phyloP scores from a whole-genome alignment of 139 green algal genomes.

The Tetradesmus lagerheimii region DNA sequence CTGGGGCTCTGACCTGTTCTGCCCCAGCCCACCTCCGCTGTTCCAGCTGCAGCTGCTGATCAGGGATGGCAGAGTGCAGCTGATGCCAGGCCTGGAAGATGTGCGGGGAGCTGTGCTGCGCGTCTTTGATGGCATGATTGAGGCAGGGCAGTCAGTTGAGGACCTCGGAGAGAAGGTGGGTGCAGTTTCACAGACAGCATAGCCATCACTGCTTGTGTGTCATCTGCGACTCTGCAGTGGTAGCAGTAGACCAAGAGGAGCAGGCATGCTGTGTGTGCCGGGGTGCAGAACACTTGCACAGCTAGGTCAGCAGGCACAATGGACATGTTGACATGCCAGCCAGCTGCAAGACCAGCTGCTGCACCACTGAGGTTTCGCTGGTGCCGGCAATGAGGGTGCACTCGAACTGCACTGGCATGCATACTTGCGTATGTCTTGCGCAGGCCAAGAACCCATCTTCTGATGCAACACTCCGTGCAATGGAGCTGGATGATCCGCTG shows the following conservation, averaged over 20 bases:
- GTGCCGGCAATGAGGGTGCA: background rate
- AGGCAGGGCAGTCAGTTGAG: slow-evolving; percentile 32
- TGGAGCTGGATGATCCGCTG: slow-evolving; percentile 60
- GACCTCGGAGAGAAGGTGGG: slow-evolving; percentile 50
- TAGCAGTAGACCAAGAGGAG: too few relatives aligned
- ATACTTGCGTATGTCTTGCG: background rate
- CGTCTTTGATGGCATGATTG: slow-evolving; percentile 73
- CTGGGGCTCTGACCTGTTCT: slow-evolving; percentile 59
- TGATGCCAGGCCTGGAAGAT: slow-evolving; percentile 67
- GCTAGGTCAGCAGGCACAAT: too few relatives aligned
- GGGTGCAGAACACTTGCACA: too few relatives aligned
- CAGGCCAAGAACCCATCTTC: slow-evolving; percentile 60
- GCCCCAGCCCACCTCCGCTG: slow-evolving; percentile 64
- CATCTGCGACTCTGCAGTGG: too few relatives aligned
- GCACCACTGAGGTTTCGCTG: too few relatives aligned
- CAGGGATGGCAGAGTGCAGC: slow-evolving; percentile 49
- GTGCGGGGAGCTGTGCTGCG: slow-evolving; percentile 60
- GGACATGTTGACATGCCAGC: too few relatives aligned
- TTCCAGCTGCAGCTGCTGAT: slow-evolving; percentile 66
- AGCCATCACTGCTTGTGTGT: background rate
- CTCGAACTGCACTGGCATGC: background rate
- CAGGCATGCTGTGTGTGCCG: too few relatives aligned
- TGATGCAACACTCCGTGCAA: slow-evolving; percentile 57
- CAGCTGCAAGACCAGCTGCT: too few relatives aligned
- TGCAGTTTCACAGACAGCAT: background rate